Base-by-base conservation (phyloP, 345 rosid genomes). In the Lumnitzera racemosa region DNA sequence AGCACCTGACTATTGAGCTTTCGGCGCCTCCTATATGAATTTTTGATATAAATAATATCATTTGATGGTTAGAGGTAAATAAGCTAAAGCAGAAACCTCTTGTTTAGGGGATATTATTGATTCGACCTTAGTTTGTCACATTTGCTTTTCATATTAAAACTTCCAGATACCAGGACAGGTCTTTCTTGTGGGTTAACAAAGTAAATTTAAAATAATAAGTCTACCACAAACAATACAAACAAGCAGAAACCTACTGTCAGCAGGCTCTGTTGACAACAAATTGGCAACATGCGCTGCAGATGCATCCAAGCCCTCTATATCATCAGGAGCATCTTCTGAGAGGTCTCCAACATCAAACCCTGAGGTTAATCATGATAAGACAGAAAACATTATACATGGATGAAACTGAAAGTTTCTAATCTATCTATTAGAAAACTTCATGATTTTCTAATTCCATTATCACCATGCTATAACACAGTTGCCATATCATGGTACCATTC, bases 331-430 rank as follows among this genome's bases (percentile, higher is more conserved):
- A 71, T 88, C 78, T 77, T 90, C 99, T 49, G 83, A 84, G 65
- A 90, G 71, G 56, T 88, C 92, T 66, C 82, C 87, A 56, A 90
- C 95, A 67, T 90, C 90, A 78, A 90, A 94, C 99, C 99, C 99
- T 94, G 74, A 71, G 48, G 66, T 63, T 51, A 65, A 53, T 16
- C 29, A 12, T n/a, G 31, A 48, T 24, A n/a, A 53, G 16, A 55
- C 2, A 24, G 12, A 61, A 5, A 24, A 7, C 11, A 2, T 53
- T 36, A 13, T 23, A 5, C 10, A 4, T 36, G 11, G 43, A 36
- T 1, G 11, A 36, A 36, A 36, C 43, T 29, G 1, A 13, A 55
- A 27, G 12, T 55, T 27, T 29, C 16, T 55, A 41, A 48, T 24
- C n/a, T 14, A 20, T 24, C 43, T 29, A 49, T n/a, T 16, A 36